Base-by-base conservation (phyloP, 2,329 filamentous ascomycete genomes). In the Aspergillus udagawae region DNA sequence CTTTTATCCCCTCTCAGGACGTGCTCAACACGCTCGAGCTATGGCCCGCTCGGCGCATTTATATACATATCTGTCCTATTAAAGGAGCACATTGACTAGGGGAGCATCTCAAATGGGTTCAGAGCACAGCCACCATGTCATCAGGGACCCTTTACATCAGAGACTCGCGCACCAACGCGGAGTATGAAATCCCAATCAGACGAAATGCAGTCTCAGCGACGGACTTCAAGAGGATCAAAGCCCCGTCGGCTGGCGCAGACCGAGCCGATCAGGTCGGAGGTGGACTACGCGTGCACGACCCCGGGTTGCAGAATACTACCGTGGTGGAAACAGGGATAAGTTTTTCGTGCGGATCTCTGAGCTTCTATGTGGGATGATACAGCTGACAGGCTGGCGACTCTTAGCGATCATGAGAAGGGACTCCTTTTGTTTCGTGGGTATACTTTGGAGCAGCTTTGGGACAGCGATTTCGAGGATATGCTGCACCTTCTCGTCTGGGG, bases 271-370 rank as follows among this genome's bases (percentile, higher is more conserved):
- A 69, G 48, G 58, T 62, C 4, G 53, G 53, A 14, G 53, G 58
- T 48, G 72, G 71, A 10, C 60, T 75, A 6, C 64, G 68, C 4
- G 60, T 75, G 2, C 63, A 73, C 52, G 72, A 75, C 55, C 69
- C 70, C 0, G 72, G 72, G 0, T 60, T 72, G 32, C 61, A 65
- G 35, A 73, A 75, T 56, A 75, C 73, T 0, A 64, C 70, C 0
- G 67, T 71, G 3, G 59, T 65, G 23, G 56, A 70, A 54, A 67
- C 66, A 0, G 57, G 57, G 0, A 69, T 75, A 38, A 74, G 69
- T 29, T 69, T 69, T 53, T 68, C 68, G 73, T 74, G 61, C 23
- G 57, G 45, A 48, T 3, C 6, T n/a, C 9, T 2, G 4, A 12
- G 2, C 12, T 14, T 25, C 23, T 5, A 12, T 21, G 21, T 9